phyloP scores from a whole-genome alignment of 2,329 filamentous ascomycete genomes.

The Aspergillus sp. region DNA sequence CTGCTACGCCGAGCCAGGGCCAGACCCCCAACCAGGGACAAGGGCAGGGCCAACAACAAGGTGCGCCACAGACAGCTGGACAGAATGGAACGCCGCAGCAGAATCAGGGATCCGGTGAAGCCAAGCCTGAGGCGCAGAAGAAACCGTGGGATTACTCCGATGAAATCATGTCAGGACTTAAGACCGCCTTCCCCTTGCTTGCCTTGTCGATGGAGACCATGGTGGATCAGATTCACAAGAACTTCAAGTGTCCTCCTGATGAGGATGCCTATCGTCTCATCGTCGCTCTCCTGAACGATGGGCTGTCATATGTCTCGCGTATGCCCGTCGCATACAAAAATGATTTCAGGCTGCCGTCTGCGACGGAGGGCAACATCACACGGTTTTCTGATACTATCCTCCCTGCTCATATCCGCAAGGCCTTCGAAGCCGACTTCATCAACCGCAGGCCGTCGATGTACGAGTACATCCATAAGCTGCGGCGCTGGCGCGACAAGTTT shows the following conservation, averaged over 20 bases:
- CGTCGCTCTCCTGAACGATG: slow-evolving; percentile 95
- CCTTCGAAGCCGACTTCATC: slow-evolving; percentile 98
- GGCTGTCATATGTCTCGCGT: slow-evolving; percentile 84
- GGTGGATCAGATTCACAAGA: slow-evolving; percentile 98
- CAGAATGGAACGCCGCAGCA: slow-evolving; percentile 26
- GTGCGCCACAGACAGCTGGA: slow-evolving; percentile 28
- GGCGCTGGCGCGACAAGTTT: slow-evolving; percentile 95
- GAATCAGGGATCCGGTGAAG: slow-evolving; percentile 21
- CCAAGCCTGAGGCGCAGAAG: slow-evolving; percentile 55
- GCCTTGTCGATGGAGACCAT: slow-evolving; percentile 99
- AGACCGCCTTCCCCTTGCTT: slow-evolving; percentile 93
- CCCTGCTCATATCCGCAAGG: slow-evolving; percentile 89
- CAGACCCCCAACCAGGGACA: slow-evolving; percentile 23
- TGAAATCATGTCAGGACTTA: slow-evolving; percentile 90
- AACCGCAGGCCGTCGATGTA: slow-evolving; percentile 93
- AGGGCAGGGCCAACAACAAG: slow-evolving; percentile 25
- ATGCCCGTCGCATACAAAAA: slow-evolving; percentile 83
- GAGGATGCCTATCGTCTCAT: slow-evolving; percentile 97
- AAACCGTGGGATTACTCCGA: slow-evolving; percentile 96
- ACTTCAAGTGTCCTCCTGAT: slow-evolving; percentile 98
- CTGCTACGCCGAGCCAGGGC: slow-evolving; percentile 19
- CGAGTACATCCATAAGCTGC: slow-evolving; percentile 96
- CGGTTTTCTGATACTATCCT: slow-evolving; percentile 95
- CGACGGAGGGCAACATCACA: slow-evolving; percentile 94
- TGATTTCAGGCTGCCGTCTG: slow-evolving; percentile 83